phyloP scores from a whole-genome alignment of 257 asterid genomes.

The Primulina tabacum region DNA sequence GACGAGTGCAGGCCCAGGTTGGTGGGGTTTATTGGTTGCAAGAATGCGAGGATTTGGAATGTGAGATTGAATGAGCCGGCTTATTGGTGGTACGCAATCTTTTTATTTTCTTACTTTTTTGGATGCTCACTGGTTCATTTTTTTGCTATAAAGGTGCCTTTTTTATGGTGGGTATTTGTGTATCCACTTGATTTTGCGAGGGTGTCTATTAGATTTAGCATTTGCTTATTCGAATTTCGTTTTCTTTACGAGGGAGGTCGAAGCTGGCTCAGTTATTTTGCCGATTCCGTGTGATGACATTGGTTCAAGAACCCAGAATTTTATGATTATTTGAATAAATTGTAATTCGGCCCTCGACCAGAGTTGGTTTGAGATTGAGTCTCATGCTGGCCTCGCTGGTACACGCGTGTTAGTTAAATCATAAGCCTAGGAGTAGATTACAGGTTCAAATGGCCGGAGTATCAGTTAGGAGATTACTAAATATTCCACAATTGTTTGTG shows the following conservation, averaged over 20 bases:
- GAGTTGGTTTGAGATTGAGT: no score
- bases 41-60: slow-evolving; percentile 48
- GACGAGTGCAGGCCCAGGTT: slow-evolving; percentile 92
- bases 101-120: background rate
- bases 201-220: background rate
- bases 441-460: no score
- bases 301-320: background rate
- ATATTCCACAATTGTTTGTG: no score
- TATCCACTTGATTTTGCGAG: background rate
- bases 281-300: background rate
- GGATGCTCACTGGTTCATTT: background rate
- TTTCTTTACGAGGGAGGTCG: no score
- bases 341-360: no score
- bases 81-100: slow-evolving; percentile 66
- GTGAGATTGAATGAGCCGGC: slow-evolving; percentile 71
- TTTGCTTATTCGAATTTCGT: background rate
- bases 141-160: background rate
- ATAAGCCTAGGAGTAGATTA: no score
- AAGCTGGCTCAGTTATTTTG: background rate
- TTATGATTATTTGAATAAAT: background rate
- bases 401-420: no score
- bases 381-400: no score
- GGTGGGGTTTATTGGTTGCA: slow-evolving; percentile 76
- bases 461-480: no score
- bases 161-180: background rate